Evolutionary conservation across 2,329 filamentous ascomycete genomes (phyloP).

Genomic region (Ophiostoma sp.): DNA sequence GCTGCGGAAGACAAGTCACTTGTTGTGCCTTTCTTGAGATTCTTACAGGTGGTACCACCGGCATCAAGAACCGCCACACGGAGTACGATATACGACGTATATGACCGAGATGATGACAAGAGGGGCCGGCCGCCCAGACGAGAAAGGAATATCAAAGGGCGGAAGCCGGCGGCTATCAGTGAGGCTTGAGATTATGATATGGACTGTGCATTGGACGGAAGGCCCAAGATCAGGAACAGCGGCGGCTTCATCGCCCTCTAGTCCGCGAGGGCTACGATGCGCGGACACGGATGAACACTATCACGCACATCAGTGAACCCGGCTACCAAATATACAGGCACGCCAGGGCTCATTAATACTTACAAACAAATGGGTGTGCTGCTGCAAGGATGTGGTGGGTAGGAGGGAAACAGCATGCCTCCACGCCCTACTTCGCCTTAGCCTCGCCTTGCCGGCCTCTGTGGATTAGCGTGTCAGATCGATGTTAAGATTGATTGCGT

Average conservation of each 20-base stretch:
- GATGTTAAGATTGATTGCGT: background rate
- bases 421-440: background rate
- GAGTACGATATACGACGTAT: background rate
- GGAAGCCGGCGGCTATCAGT: slow-evolving; percentile 1
- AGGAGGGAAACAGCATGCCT: background rate
- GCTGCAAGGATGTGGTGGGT: background rate
- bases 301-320: background rate
- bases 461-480: background rate
- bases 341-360: too few relatives aligned
- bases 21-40: background rate
- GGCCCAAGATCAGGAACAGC: background rate
- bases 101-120: background rate
- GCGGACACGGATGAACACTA: background rate
- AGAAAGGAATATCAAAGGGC: slow-evolving; percentile 1
- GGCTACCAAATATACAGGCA: background rate
- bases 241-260: background rate
- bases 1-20: slow-evolving; percentile 4
- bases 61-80: slow-evolving; percentile 4
- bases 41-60: background rate
- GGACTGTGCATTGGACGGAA: background rate
- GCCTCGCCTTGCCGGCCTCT: slow-evolving; percentile 5
- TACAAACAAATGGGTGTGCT: too few relatives aligned
- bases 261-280: background rate
- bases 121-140: too few relatives aligned
- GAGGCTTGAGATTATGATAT: background rate